These are phyloP conservation scores for Bipolaris bicolor DNA, from an alignment of 2,329 filamentous ascomycete species.

Conservation along the genomic window DNA sequence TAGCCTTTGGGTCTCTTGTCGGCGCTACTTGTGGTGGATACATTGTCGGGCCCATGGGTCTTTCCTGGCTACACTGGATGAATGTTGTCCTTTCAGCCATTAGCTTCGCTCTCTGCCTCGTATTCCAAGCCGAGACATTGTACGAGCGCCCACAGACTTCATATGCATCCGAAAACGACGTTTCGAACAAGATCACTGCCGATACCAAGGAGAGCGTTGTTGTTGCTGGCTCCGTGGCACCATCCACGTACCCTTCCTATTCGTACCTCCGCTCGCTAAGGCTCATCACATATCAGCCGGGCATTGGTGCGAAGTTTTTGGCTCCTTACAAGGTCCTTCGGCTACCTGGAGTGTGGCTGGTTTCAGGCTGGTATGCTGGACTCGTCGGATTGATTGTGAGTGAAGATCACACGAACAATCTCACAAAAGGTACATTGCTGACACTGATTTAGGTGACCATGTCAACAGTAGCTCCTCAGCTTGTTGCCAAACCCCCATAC, in stretches of 20 bases:
- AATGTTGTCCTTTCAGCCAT: constrained; percentile 46
- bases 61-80: constrained; percentile 52
- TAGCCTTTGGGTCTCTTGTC: constrained; percentile 47
- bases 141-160: constrained; percentile 42
- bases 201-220: constrained; percentile 28
- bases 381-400: constrained; percentile 50
- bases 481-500: constrained; percentile 50
- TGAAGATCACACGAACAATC: not conserved
- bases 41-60: constrained; percentile 45
- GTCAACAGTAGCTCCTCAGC: constrained; percentile 46
- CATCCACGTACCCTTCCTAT: constrained; percentile 34
- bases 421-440: not conserved
- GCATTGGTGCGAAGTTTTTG: constrained; percentile 44
- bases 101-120: constrained; percentile 41
- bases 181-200: constrained; percentile 18
- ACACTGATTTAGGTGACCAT: constrained; percentile 25
- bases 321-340: constrained; percentile 48
- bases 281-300: constrained; percentile 44
- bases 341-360: constrained; percentile 52
- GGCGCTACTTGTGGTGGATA: constrained; percentile 52
- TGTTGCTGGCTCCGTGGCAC: constrained; percentile 11
- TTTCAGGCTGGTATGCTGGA: constrained; percentile 52
- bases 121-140: constrained; percentile 51
- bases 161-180: constrained; percentile 20
- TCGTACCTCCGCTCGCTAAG: constrained; percentile 47